Percentiles rank a stretch among this genome's conserved stretches.
phyloP scores from a whole-genome alignment of 148 eudicot genomes.

The Rhododendron henanense region DNA sequence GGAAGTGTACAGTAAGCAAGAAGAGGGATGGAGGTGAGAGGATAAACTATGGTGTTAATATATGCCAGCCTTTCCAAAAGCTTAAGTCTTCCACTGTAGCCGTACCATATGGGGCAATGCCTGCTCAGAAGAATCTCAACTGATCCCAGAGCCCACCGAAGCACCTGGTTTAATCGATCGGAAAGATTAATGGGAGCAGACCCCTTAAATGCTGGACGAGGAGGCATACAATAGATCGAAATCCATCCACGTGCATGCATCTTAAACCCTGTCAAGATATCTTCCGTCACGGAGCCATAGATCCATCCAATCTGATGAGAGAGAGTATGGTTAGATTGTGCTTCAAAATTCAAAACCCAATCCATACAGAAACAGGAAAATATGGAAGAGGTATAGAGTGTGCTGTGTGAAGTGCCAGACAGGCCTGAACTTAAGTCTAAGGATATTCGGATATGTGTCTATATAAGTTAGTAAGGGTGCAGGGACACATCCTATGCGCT shows the following conservation, averaged over 20 bases:
- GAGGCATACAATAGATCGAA: conserved; percentile 72
- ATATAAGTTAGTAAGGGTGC: not conserved
- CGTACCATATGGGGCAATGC: conserved; percentile 81
- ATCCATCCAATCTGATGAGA: conserved; percentile 73
- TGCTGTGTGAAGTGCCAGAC: not conserved
- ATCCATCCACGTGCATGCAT: conserved; percentile 84
- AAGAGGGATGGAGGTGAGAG: conserved; percentile 65
- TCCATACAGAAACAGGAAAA: not conserved
- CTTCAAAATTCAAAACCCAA: not conserved
- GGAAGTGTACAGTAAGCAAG: conserved; percentile 69
- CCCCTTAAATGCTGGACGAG: conserved; percentile 71
- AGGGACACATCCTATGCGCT: not conserved
- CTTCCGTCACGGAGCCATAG: conserved; percentile 80
- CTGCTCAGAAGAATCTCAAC: conserved; percentile 74
- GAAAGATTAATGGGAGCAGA: conserved; percentile 83
- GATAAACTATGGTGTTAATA: conserved; percentile 63
- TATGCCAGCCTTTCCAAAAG: conserved; percentile 70
- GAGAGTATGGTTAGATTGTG: not conserved
- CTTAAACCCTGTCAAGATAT: conserved; percentile 78
- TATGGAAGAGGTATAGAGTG: not conserved
- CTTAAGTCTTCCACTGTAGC: conserved; percentile 52
- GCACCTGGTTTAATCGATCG: conserved; percentile 77
- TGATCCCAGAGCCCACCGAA: conserved; percentile 78
- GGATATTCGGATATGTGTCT: not conserved
- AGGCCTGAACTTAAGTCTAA: not conserved